Conservation (phyloP, 176 grass and related monocot genomes). For the Aegilops sharonensis region DNA sequence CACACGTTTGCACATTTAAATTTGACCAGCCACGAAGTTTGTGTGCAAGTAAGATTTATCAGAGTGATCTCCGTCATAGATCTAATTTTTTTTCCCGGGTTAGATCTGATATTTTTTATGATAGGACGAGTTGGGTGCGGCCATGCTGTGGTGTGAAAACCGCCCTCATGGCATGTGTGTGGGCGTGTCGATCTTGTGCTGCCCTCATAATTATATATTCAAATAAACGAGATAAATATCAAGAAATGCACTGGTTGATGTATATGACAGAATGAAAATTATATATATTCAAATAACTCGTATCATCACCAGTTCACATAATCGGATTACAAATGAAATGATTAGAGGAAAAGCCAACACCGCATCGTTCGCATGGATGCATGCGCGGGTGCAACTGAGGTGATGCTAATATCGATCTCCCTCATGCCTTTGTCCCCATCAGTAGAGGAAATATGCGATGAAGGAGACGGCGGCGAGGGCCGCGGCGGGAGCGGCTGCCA, state of each 20-base stretch:
- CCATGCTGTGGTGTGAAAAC: too few species aligned
- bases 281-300: neutral
- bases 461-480: neutral
- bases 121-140: too few species aligned
- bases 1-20: too few species aligned
- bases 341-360: neutral
- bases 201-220: too few species aligned
- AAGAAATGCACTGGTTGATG: neutral
- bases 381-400: neutral
- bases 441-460: conserved; percentile 8
- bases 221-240: neutral
- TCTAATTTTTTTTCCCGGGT: too few species aligned
- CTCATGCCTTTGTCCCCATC: neutral
- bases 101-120: too few species aligned
- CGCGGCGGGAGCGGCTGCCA: neutral
- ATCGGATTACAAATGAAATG: neutral
- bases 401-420: neutral
- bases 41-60: too few species aligned
- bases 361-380: neutral
- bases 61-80: too few species aligned
- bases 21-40: too few species aligned
- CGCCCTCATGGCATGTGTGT: too few species aligned
- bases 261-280: neutral
- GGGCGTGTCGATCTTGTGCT: too few species aligned
- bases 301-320: neutral